A percentile compares a stretch with the other conserved stretches of the same genome.
phyloP scores from a whole-genome alignment of 495 filamentous ascomycete genomes.

The Talaromyces adpressus region DNA sequence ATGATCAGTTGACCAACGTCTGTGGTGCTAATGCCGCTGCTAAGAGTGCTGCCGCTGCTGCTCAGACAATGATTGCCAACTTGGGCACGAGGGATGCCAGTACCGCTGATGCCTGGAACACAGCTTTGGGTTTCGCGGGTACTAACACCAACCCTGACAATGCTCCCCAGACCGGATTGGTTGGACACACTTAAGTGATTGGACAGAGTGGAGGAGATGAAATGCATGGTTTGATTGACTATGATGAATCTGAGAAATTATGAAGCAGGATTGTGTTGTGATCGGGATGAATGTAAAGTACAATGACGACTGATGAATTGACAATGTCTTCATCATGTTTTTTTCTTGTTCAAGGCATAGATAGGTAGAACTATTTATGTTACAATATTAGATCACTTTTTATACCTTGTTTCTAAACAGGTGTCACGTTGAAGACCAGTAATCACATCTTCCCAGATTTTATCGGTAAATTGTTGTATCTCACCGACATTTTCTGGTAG shows the following conservation, averaged over 20 bases:
- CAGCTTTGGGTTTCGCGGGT: neutral
- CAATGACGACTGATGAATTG: neutral
- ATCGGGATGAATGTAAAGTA: neutral
- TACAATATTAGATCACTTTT: neutral
- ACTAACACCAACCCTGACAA: constrained; percentile 1
- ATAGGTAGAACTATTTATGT: neutral
- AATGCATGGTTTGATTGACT: neutral
- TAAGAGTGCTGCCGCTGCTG: neutral
- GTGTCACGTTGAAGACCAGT: neutral
- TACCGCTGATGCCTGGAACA: neutral
- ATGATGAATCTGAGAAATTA: neutral
- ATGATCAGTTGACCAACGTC: constrained; percentile 11
- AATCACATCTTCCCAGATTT: neutral
- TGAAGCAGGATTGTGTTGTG: neutral
- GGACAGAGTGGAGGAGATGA: neutral
- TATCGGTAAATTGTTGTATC: neutral
- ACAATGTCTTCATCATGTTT: neutral
- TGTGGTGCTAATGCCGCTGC: neutral
- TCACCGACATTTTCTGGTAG: neutral
- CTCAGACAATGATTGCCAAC: neutral
- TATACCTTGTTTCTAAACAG: neutral
- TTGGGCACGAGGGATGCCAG: neutral
- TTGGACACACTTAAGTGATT: neutral
- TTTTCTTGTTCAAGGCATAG: neutral
- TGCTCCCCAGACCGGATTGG: neutral